Base-by-base conservation (phyloP, 805 yeast genomes). In the Wickerhamomyces chaumierensis region DNA sequence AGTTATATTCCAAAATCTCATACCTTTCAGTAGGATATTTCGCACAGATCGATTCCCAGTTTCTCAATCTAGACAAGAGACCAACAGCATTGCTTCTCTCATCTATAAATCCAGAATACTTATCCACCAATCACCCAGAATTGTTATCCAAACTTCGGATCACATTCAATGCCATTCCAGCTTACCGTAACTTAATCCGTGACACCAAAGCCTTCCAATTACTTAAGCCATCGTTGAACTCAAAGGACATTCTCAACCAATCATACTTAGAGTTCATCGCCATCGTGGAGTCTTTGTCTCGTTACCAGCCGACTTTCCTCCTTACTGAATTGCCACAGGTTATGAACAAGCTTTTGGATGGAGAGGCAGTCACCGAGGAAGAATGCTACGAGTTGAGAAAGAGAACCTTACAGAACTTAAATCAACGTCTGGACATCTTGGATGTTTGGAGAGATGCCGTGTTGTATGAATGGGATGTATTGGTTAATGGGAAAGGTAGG, bases 211-310 rank as follows among this genome's bases (percentile, higher is more conserved):
- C 45, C 5, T 52, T 51, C 25, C 17, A 17, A 1, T 4, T 40
- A 2, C 40, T 49, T 3, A 37, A 38, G 33, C 34, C 39, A 3
- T 36, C 39, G 9, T 3, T 53, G 17, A 39, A 34, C 1, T 37
- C 51, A 1, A 16, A 36, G 3, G 31, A 34, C 1, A 20, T 50
- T 8, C 19, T 41, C 7, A 44, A 45, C 27, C 38, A 50, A 1
- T 49, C 55, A 4, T 51, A 50, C 23, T 28, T 50, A 15, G 49
- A 51, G n/a, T 18, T 48, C 3, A 40, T 53, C 33, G 49, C 46
- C 2, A 28, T 53, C 1, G 31, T 48, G 3, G 27, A 34, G 3
- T 28, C 27, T 1, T 16, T 53, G 3, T 25, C 51, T 2, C 33
- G 38, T 12, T 40, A 31, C 31, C 37, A 51, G 3, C 20, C 45